Percentiles rank a stretch among this genome's conserved stretches.
phyloP scores from a whole-genome alignment of 345 rosid genomes.

The Citrus reticulata region DNA sequence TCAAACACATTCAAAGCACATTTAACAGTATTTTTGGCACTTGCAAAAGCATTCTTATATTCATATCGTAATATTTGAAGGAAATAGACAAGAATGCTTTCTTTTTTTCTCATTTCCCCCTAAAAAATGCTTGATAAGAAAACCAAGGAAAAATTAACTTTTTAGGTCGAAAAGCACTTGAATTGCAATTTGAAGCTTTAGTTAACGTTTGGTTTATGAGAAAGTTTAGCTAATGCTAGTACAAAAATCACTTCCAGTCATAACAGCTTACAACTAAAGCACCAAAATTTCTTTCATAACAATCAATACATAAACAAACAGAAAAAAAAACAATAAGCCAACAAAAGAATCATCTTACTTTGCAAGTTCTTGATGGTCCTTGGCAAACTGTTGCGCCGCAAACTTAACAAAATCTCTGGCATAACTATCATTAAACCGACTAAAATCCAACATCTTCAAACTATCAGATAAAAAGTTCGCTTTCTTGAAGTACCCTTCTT shows the following conservation, averaged over 20 bases:
- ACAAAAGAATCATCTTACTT: slow-evolving; percentile 39
- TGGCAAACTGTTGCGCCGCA: slow-evolving; percentile 56
- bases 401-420: slow-evolving; percentile 53
- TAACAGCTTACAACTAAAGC: background rate
- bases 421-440: slow-evolving; percentile 52
- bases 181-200: background rate
- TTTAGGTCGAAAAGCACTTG: background rate
- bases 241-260: background rate
- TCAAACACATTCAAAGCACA: background rate
- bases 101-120: background rate
- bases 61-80: background rate
- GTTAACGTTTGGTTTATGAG: background rate
- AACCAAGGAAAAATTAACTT: background rate
- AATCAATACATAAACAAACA: background rate
- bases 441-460: slow-evolving; percentile 29
- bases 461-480: slow-evolving; percentile 55
- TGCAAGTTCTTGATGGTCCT: slow-evolving; percentile 70
- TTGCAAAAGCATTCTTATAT: background rate
- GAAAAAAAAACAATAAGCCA: background rate
- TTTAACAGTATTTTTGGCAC: background rate
- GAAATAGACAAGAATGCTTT: background rate
- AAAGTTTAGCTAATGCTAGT: background rate
- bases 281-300: background rate
- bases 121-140: background rate
- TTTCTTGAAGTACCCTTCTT: slow-evolving; percentile 56